Percentiles rank a stretch among this genome's conserved stretches.
Evolutionary conservation across 139 green algal genomes (phyloP).

Genomic region (Trebouxia sp.): DNA sequence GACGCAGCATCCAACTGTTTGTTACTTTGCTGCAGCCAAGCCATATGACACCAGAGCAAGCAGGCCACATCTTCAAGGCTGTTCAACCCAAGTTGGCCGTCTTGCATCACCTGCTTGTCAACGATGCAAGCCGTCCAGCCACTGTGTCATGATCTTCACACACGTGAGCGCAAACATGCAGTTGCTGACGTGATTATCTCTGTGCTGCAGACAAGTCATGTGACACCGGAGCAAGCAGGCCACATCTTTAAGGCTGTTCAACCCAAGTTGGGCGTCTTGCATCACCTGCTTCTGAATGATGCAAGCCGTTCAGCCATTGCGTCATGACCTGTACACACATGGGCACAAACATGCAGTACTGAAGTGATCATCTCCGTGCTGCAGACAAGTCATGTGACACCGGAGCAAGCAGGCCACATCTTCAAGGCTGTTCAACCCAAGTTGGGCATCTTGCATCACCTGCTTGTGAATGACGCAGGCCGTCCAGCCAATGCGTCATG

Average conservation of each 20-base stretch:
- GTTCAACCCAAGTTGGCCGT: slow-evolving; percentile 34
- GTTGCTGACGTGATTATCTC: background rate
- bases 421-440: slow-evolving; percentile 20
- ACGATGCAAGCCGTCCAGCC: background rate
- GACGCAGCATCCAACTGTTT: background rate
- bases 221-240: slow-evolving; percentile 44
- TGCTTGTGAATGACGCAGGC: background rate
- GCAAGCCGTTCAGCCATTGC: background rate
- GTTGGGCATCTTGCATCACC: slow-evolving; percentile 23
- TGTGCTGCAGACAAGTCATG: slow-evolving; percentile 41
- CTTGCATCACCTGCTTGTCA: background rate
- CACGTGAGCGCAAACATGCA: background rate
- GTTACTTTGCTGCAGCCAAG: slow-evolving; percentile 33
- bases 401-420: slow-evolving; percentile 37
- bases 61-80: slow-evolving; percentile 30
- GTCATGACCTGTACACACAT: background rate
- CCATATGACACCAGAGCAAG: slow-evolving; percentile 46
- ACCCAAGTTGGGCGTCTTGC: slow-evolving; percentile 35
- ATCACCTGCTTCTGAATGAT: background rate
- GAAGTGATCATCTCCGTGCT: background rate
- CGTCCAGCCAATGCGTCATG: background rate
- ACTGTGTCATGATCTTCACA: background rate
- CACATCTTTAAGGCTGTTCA: slow-evolving; percentile 16
- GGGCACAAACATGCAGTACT: background rate
- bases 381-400: slow-evolving; percentile 50